Evolutionary conservation across 805 yeast species (phyloP), one percentile per base, ranked within the genome.

Genomic region (Suhomyces faveliae): DNA sequence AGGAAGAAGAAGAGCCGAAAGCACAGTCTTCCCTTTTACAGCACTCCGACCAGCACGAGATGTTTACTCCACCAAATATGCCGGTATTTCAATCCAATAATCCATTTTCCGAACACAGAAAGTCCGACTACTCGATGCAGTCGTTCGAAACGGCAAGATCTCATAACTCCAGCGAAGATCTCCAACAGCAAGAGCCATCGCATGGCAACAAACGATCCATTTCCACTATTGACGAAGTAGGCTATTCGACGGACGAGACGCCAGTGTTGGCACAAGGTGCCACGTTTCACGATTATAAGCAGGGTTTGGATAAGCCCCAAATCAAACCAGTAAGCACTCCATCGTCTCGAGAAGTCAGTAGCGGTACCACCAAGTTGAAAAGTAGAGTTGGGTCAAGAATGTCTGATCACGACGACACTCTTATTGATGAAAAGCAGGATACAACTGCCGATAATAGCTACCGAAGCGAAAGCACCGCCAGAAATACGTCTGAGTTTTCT

Each of bases 281-380:
- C 13, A 52, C 61, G 5, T 59, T 63, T 50, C 60, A 61, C 42
- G 53, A 60, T 40, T 51, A 60, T 40, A 59, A 51, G 19, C 55
- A 50, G 20, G 51, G 47, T 15, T 35, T 53, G 29, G 50, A 51
- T 12, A 46, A 51, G 25, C 30, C 21, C 33, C 51, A 50, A 19
- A 96, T 97, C 60, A 90, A 90, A 20, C 97, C 91, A 80, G 91
- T 91, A 71, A 91, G 97, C 39, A 87, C 96, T 45, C n/a, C 19
- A 24, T 35, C 24, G 3, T 15, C 45, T 8, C n/a, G 37, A 17
- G 37, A 33, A 33, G 43, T 40, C 5, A 27, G 35, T 27, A 29
- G 43, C 10, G 15, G 35, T 19, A 27, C 17, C 5, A 23, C 19
- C 43, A 40, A 41, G 23, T 42, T 24, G 40, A 29, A 35, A 21